Percentiles rank a stretch among this genome's conserved stretches.
Conservation (phyloP, 345 rosid species). For the Geranium brycei region DNA sequence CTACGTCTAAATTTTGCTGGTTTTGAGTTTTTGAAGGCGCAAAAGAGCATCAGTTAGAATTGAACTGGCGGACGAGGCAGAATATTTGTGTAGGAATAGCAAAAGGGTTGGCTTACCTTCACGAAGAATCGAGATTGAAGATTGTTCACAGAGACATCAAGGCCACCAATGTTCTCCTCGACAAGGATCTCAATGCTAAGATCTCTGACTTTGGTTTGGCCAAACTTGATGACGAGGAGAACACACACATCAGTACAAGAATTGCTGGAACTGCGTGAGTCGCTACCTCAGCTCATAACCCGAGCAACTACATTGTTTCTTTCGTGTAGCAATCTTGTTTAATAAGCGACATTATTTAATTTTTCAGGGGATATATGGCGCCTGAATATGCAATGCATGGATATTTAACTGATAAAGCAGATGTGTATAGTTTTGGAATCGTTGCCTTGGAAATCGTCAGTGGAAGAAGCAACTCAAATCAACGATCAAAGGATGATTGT, state of each 20-base stretch:
- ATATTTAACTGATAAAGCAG: conserved; percentile 23
- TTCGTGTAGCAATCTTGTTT: no score
- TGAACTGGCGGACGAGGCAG: conserved; percentile 54
- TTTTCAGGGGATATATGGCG: conserved; percentile 29
- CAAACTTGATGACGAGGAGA: conserved; percentile 50
- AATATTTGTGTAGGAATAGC: conserved; percentile 59
- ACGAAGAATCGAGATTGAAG: conserved; percentile 56
- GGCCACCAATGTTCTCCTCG: conserved; percentile 58
- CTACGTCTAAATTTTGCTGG: not conserved
- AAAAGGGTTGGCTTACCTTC: conserved; percentile 51
- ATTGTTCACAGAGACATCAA: conserved; percentile 70
- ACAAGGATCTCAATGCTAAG: conserved; percentile 34
- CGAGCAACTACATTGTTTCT: no score
- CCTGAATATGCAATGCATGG: conserved; percentile 29
- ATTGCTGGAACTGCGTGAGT: conserved; percentile 57
- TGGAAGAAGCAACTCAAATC: conserved; percentile 16
- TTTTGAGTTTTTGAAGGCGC: conserved; percentile 19
- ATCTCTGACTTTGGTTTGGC: conserved; percentile 70
- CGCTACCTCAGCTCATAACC: not conserved
- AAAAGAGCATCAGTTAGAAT: conserved; percentile 24
- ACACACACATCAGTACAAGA: conserved; percentile 59
- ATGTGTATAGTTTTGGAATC: conserved; percentile 29
- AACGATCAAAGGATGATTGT: not conserved
- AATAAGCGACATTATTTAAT: not conserved
- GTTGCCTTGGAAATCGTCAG: conserved; percentile 25